These are phyloP conservation scores for Geosmithia morbida DNA, from an alignment of 2,329 filamentous ascomycete species.

Conservation along the genomic window DNA sequence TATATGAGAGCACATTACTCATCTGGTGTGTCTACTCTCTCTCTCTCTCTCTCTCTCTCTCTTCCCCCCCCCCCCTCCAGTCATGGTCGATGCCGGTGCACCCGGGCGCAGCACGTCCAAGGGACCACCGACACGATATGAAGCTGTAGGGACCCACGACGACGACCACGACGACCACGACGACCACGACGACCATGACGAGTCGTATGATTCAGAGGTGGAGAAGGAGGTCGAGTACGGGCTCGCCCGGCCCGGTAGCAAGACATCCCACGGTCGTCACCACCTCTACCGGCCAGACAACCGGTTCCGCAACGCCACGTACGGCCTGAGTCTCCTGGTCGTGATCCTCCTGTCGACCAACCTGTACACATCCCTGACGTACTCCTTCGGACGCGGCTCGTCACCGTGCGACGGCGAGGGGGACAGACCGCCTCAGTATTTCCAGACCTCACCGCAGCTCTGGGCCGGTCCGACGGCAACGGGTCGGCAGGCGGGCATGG, in stretches of 20 bases:
- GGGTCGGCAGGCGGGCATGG: constrained; percentile 54
- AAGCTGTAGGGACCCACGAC: constrained; percentile 18
- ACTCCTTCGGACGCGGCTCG: constrained; percentile 16
- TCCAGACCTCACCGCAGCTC: constrained; percentile 44
- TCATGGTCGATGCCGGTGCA: too few relatives aligned
- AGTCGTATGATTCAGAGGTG: neutral
- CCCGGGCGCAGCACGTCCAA: too few relatives aligned
- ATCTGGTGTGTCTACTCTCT: too few relatives aligned
- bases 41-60: too few relatives aligned
- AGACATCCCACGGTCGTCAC: too few relatives aligned
- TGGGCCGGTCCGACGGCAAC: constrained; percentile 57
- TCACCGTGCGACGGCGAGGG: constrained; percentile 6
- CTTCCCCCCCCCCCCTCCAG: too few relatives aligned
- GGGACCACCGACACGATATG: constrained; percentile 11
- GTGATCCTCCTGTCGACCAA: constrained; percentile 21
- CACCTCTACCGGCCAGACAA: neutral
- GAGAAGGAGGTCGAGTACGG: neutral
- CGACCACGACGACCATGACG: constrained; percentile 5
- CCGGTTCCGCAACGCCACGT: constrained; percentile 1
- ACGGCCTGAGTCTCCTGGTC: constrained; percentile 4
- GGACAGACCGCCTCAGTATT: constrained; percentile 41
- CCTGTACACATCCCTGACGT: constrained; percentile 19
- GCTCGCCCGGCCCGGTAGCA: too few relatives aligned
- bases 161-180: constrained; percentile 11
- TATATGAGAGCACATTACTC: too few relatives aligned